Evolutionary conservation across 306 rosid species (phyloP), one percentile per base, ranked within the genome.

Genomic region (Lathyrus oleraceus): DNA sequence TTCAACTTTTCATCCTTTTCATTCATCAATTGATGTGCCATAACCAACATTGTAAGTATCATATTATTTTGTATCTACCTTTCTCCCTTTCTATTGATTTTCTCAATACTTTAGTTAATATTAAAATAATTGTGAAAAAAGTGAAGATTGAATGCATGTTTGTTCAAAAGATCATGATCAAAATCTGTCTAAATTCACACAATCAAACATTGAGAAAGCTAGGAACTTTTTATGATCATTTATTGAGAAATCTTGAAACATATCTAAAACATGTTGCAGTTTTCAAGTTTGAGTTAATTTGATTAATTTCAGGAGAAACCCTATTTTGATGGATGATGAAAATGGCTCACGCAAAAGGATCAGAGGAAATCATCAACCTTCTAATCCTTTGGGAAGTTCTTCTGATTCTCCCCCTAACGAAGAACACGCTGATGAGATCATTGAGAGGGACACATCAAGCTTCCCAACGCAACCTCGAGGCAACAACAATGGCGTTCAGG

Each of bases 261-360:
- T 42, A 42, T 42, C 13, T 42, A 42, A 42, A 42, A 1, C 6
- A 42, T 42, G n/a, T 35, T 7, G 10, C 39, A 7, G 0, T 35
- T 35, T 25, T 25, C 28, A 25, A 3, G 28, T 25, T 25, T 25
- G 28, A 25, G 28, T 25, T 25, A 25, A 25, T 25, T 35, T 35
- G 10, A 7, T 35, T 35, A 7, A 6, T 35, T 81, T 72, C 43
- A 87, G 88, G 42, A 85, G 92, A 79, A 83, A 76, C 39, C 39
- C 39, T 15, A 78, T 57, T 73, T 82, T 79, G 32, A 57, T 88
- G 53, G 96, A 93, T 68, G 94, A 89, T 76, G 85, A 70, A 32
- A 76, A 93, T 72, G 90, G 86, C 80, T 91, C 86, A 45, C 81
- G 72, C 84, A 93, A 93, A 85, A 87, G 88, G 32, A 67, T 81